Evolutionary conservation across 257 asterid species (phyloP), one percentile per base, ranked within the genome.

Genomic region (Gentiana straminea): DNA sequence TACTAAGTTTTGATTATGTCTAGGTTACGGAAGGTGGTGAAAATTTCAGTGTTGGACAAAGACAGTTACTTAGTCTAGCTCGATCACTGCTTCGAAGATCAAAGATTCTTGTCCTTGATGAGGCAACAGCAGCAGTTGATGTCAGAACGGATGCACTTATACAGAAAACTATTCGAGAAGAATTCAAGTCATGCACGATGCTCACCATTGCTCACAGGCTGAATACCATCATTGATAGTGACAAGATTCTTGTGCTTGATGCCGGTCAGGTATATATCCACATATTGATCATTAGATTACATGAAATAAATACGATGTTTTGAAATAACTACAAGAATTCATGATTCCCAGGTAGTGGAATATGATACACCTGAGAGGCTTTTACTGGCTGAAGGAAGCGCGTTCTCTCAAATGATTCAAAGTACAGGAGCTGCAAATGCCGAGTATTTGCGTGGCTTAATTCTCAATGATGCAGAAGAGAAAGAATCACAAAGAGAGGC

Each of bases 1-100:
- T 41, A 41, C 46, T 41, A 41, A 36, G 43, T 8, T 38, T 55
- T 62, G 58, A 43, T 5, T 68, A 51, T 59, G 34, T 62, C 45
- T n/a, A 86, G 95, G 89, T 86, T 66, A 68, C 82, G 58, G 94
- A 84, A 76, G 94, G 84, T 5, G 95, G 95, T n/a, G 91, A 86
- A 64, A 86, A 84, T 68, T 84, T 86, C 52, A 84, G 95, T 48
- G 94, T 86, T 59, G 95, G 94, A 61, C 95, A 84, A 73, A 81
- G 95, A 74, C 95, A 86, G 54, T 72, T 86, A 49, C 43, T 86
- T 46, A 84, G 95, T 71, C 94, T 86, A 55, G 83, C 95, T 60
- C 84, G 94, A 71, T 88, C 95, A 46, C 63, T 84, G 62, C 89
- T 86, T 56, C 79, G 86, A 49, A 71, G 95, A 69, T 84, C 94